Percentiles rank a stretch among this genome's conserved stretches.
These are phyloP conservation scores for Paratinospora sagittata DNA, from an alignment of 164 flowering plant genomes.

Conservation along the genomic window DNA sequence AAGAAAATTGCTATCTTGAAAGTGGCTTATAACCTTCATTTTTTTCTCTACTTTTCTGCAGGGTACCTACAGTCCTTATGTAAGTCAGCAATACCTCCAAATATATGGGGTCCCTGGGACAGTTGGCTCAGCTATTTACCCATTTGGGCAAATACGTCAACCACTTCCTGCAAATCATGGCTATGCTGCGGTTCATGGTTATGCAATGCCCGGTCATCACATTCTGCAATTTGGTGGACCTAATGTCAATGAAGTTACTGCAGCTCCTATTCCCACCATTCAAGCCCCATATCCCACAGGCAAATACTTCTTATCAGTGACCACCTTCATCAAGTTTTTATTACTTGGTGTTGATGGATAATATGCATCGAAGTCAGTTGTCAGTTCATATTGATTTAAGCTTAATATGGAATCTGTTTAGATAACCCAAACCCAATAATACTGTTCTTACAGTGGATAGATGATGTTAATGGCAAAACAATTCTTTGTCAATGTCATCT, in stretches of 20 bases:
- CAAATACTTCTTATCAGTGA: conserved; percentile 12
- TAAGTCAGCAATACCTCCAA: conserved; percentile 84
- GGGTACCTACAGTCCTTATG: conserved; percentile 79
- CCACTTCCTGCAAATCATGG: conserved; percentile 59
- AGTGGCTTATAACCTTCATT: neutral
- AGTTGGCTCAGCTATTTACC: conserved; percentile 56
- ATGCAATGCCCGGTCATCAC: conserved; percentile 80
- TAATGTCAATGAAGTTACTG: conserved; percentile 55
- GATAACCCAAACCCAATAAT: neutral
- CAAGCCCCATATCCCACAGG: conserved; percentile 80
- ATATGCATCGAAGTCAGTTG: neutral
- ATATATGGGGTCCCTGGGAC: conserved; percentile 80
- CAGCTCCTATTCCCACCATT: conserved; percentile 62
- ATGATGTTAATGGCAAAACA: neutral
- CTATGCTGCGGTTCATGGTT: conserved; percentile 65
- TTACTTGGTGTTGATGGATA: neutral
- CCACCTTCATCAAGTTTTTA: neutral
- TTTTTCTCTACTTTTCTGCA: conserved; percentile 16
- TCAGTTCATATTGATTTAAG: neutral
- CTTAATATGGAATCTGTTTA: neutral
- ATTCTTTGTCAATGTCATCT: neutral
- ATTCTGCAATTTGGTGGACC: conserved; percentile 66
- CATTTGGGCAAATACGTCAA: conserved; percentile 69
- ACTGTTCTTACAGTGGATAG: neutral
- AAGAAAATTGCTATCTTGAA: neutral